Base-by-base conservation (phyloP, 768 basidiomycete genomes). In the Clitopilus hobsonii region DNA sequence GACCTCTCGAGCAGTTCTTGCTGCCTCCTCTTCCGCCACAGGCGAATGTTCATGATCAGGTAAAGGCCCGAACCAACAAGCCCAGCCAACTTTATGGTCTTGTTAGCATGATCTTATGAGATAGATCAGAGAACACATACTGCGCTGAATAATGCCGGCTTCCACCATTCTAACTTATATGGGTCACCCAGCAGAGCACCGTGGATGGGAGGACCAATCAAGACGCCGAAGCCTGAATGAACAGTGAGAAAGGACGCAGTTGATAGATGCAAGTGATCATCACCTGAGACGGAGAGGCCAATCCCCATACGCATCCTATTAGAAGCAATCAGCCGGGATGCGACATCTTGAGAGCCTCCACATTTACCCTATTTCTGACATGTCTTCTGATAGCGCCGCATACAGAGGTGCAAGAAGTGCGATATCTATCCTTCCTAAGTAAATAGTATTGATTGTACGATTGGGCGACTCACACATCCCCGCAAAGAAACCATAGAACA, bases 401-500 rank as follows among this genome's bases (percentile, higher is more conserved):
- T 11, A 50, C 11, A 50, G 49, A 10, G 49, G 49, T 25, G 49
- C 49, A 29, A 50, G 11, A 2, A 50, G 49, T 26, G 49, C 49
- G 20, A 50, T 50, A 26, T 50, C 49, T 50, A 20, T 18, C 38
- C 6, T 10, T 8, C 6, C 11, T 11, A 41, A 20, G 38, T 41
- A 6, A 41, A 18, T 18, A 18, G 10, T 7, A 41, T 6, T 8
- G 18, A 20, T 7, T 20, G 18, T 41, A 41, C 18, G 8, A 6
- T 41, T 41, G 38, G 11, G 8, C 18, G 11, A 47, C 51, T 13
- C 45, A 56, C 56, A 51, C 52, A 28, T 50, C 23, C 67, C 67
- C 3, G 65, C 62, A 54, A 71, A 72, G 59, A 76, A 74, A 1
- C 74, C 74, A 54, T 69, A 75, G 23, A 75, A 60, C 45, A 71